Conservation (phyloP, 768 basidiomycete genomes). For the Tricholoma bakamatsutake region DNA sequence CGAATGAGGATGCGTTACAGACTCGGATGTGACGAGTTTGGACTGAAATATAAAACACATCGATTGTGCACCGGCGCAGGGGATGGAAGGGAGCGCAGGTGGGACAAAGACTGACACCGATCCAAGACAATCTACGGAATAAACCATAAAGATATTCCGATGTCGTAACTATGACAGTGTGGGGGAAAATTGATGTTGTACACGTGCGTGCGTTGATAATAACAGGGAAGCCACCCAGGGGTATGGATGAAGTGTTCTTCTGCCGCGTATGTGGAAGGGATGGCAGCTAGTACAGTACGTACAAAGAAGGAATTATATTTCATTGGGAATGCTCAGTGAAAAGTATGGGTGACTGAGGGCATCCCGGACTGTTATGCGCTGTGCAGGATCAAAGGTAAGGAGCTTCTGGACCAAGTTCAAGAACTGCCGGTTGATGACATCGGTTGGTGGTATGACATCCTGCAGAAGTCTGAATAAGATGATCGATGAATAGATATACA, state of each 20-base stretch:
- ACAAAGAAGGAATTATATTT: constrained; percentile 41
- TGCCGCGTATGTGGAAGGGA: constrained; percentile 13
- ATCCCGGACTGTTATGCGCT: constrained; percentile 82
- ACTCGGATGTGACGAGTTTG: neutral
- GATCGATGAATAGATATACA: constrained; percentile 6
- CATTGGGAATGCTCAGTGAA: constrained; percentile 56
- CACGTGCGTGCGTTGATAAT: constrained; percentile 18
- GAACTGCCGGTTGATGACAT: constrained; percentile 73
- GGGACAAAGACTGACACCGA: neutral
- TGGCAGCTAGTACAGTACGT: constrained; percentile 21
- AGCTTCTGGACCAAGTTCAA: constrained; percentile 83
- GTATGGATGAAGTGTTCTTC: constrained; percentile 9
- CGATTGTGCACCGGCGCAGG: neutral
- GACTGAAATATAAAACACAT: neutral
- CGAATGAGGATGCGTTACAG: neutral
- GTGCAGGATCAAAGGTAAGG: constrained; percentile 84
- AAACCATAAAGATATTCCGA: constrained; percentile 5
- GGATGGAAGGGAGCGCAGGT: neutral
- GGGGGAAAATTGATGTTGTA: constrained; percentile 15
- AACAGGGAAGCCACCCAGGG: constrained; percentile 18
- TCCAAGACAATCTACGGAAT: neutral
- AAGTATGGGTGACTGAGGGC: constrained; percentile 90
- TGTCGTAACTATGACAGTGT: neutral
- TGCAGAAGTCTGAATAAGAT: constrained; percentile 23
- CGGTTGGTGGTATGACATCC: constrained; percentile 82